Percentiles rank a stretch among this genome's conserved stretches.
Conservation (phyloP, 2,329 filamentous ascomycete genomes). For the Myriosclerotinia scirpicola region DNA sequence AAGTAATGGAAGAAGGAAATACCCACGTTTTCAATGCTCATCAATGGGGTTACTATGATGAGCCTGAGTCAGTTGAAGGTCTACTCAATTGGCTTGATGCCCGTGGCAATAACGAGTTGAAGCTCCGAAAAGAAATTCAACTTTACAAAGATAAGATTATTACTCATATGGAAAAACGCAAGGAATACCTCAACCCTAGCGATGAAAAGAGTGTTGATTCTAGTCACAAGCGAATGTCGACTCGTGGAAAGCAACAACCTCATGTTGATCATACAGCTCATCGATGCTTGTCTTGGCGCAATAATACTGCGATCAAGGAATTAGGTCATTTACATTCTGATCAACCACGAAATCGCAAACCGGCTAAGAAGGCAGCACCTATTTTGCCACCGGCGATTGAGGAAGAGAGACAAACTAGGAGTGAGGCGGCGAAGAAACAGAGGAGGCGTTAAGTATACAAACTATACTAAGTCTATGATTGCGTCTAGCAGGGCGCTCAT, state of each 20-base stretch:
- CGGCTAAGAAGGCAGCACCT: conserved; percentile 35
- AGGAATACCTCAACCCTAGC: conserved; percentile 63
- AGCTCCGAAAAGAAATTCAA: conserved; percentile 82
- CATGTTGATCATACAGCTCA: conserved; percentile 54
- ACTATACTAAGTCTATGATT: neutral
- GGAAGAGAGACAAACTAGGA: conserved; percentile 45
- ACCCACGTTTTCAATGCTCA: conserved; percentile 74
- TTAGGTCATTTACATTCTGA: conserved; percentile 61
- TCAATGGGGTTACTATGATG: conserved; percentile 91
- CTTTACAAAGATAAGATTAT: conserved; percentile 73
- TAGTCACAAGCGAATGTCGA: conserved; percentile 54
- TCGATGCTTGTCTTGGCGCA: conserved; percentile 65
- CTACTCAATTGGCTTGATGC: conserved; percentile 87
- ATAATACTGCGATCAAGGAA: conserved; percentile 58
- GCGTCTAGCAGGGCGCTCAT: too few relatives aligned
- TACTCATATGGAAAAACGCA: conserved; percentile 77
- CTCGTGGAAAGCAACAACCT: conserved; percentile 54
- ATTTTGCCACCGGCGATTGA: conserved; percentile 27
- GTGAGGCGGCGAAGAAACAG: conserved; percentile 36
- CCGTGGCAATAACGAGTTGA: conserved; percentile 81
- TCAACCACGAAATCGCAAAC: conserved; percentile 49
- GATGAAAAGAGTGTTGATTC: conserved; percentile 50
- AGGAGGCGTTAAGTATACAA: conserved; percentile 20
- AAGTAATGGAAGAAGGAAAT: conserved; percentile 78
- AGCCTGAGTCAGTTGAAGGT: conserved; percentile 72